Evolutionary conservation across 768 basidiomycete genomes (phyloP), one percentile per base, ranked within the genome.

Genomic region (Mycena haematopus): DNA sequence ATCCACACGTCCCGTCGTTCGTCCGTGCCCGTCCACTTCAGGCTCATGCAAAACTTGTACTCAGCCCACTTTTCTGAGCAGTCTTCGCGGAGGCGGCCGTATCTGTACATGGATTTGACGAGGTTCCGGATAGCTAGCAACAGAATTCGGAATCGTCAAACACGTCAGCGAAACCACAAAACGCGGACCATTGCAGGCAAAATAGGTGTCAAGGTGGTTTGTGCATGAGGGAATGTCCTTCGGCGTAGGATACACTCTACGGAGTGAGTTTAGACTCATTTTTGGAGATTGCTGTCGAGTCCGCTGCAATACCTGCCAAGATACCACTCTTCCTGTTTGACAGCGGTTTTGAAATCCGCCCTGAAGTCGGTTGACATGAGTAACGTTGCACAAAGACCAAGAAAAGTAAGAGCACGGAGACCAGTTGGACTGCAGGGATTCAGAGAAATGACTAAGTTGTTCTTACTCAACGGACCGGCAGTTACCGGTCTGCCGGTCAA

Each of bases 1-100:
- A 99, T 87, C 96, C 95, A 99, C 4, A 86, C 85, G 53, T 93
- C 86, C 31, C 91, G 82, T 71, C 86, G 85, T 69, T 88, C 84
- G 58, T 95, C 94, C 17, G 88, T 86, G 55, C 89, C 83, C 75
- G 92, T 78, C 14, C 85, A 81, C 75, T 95, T 96, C 63, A 91
- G 78, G 63, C 87, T 89, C 79, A 96, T 79, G 77, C 96, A 99
- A 75, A 92, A 96, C 76, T 97, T 97, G 83, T 96, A 96, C 69
- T 96, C 95, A 60, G 93, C 89, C 72, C 89, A 82, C 73, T 96
- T 95, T 47, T 82, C 80, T 0, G 78, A 79, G 76, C 96, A 98
- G 57, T 87, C 84, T 0, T 85, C 77, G 64, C 84, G 79, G 58
- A 87, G 83, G 60, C 85, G 77, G 8, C 96, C 96, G 67, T 90